Evolutionary conservation across 1,284 basidiomycete species (phyloP).

Genomic region (Rhodotorula sp.): DNA sequence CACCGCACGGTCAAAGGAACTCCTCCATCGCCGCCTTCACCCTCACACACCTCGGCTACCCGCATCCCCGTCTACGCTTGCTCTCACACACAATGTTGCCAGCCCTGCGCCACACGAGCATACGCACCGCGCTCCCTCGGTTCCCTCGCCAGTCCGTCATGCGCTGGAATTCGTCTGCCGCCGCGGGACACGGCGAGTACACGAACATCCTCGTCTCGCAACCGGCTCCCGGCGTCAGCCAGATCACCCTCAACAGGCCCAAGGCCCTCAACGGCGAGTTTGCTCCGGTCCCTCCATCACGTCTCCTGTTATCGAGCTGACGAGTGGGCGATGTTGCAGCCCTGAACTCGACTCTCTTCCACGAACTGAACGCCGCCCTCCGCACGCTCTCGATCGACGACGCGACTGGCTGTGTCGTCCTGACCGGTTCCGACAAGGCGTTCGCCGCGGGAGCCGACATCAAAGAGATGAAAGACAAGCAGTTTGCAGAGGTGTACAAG

Average conservation of each 20-base stretch:
- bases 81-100: background rate
- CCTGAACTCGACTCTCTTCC: conserved; percentile 52
- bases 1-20: no score
- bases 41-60: background rate
- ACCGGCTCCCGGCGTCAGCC: conserved; percentile 66
- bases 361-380: conserved; percentile 75
- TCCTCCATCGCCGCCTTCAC: background rate
- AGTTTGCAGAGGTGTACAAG: conserved; percentile 81
- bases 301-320: background rate
- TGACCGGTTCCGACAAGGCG: conserved; percentile 89
- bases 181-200: conserved; percentile 59
- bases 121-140: background rate
- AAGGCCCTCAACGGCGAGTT: conserved; percentile 73
- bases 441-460: conserved; percentile 72
- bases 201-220: conserved; percentile 69
- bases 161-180: conserved; percentile 13
- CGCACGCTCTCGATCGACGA: conserved; percentile 73
- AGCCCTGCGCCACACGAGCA: conserved; percentile 4
- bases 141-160: conserved; percentile 13
- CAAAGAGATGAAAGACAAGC: conserved; percentile 66
- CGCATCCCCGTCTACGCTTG: no score
- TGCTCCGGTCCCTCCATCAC: fast-evolving
- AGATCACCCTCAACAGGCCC: conserved; percentile 92
- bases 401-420: conserved; percentile 74
- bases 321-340: conserved; percentile 35